Base-by-base conservation (phyloP, 1,139 yeast genomes). In the Taphrina wiesneri region DNA sequence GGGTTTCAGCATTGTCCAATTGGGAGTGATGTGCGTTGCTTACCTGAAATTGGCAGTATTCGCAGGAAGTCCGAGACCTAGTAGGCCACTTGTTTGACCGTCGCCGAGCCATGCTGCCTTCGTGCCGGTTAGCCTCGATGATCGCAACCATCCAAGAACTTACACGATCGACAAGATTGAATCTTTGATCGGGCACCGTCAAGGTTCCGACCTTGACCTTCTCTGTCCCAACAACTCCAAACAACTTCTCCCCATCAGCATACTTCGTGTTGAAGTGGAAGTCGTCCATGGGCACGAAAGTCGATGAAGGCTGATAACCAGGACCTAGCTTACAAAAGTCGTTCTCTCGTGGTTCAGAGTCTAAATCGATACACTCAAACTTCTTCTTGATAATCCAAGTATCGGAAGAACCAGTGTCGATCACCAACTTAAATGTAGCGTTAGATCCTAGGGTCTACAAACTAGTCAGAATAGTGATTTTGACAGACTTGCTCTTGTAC, bases 321-420 rank as follows among this genome's bases (percentile, higher is more conserved):
- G 47, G 41, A 19, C 64, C 64, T 41, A 60, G 34, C 17, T 32
- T 23, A 30, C 64, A 60, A 11, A 19, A 26, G 28, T 26, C 51
- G 15, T 49, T 52, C 7, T 9, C 43, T 17, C 13, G 30, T 3
- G n/a, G 19, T 19, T 25, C 19, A 28, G 51, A 13, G 15, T 51
- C 52, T 7, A 19, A 26, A 23, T 60, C 64, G 13, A 53, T 15
- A 17, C 64, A 60, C 5, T 43, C 43, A 47, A 51, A 60, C 15
- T 51, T 45, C 26, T 60, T 23, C 15, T 49, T n/a, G 13, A 60
- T 30, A 6, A 53, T 32, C 64, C 64, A 60, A 0, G 64, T 39
- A 19, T 60, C 64, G 21, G 57, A 51, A 23, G 64, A 60, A 7
- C 64, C 64, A 4, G 64, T 60, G 30, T 60, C 64, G 23, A 60